Base-by-base conservation (phyloP, 2,329 filamentous ascomycete genomes). In the Penicillium hesseltinei region DNA sequence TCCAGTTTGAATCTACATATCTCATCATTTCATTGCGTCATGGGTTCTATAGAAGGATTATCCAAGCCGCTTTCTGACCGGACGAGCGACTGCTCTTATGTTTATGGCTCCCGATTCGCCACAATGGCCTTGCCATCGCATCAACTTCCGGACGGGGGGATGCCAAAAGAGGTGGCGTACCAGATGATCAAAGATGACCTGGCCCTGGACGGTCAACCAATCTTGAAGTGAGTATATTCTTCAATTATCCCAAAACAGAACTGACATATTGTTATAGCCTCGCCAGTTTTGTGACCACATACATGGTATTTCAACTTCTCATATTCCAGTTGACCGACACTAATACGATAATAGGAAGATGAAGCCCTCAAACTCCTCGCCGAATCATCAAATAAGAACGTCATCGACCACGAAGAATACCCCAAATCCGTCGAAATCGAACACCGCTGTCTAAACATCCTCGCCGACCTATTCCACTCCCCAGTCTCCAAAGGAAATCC, bases 101-200 rank as follows among this genome's bases (percentile, higher is more conserved):
- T 61, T 17, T 61, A 61, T 33, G 59, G 59, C 27, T 57, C 57
- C 11, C 19, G 42, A 31, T 61, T 59, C 19, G 59, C 57, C 5
- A 46, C 57, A 7, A 39, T 40, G 21, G 15, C 51, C 31, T 43
- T 59, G 53, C 59, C 59, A 31, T 43, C 53, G 4, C 35, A 54
- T n/a, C 27, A 8, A 15, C 38, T 60, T 25, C 57, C 92, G 2
- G 91, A 95, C 65, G 69, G 77, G 21, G 90, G 94, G 76, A 96
- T 96, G 92, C 92, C 93, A 38, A 86, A 85, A 66, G 85, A 88
- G 62, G 81, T 84, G 0, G 87, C 88, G 1, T 84, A 88, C 64
- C 84, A 88, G 62, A 79, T 90, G 71, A 77, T 87, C 58, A 81
- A 80, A 59, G 84, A 87, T 69, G 84, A 88, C 64, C 71, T 86